Percentiles rank a stretch among this genome's conserved stretches.
Evolutionary conservation across 805 yeast species (phyloP).

Genomic region (Cyberlindnera euphorbiiphila): DNA sequence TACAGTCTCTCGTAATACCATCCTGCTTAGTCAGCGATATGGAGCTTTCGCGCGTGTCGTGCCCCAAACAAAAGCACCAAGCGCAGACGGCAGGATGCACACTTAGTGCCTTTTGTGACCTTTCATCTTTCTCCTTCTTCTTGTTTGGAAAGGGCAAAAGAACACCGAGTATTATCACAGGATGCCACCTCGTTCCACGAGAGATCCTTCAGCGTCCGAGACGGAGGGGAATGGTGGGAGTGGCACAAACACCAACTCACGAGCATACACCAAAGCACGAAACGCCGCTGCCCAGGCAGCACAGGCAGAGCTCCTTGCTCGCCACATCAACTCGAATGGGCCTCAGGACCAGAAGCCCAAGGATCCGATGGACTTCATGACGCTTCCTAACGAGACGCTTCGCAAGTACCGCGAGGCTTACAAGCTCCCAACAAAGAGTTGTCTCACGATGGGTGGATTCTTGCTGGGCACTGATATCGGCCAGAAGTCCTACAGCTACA

Average conservation of each 20-base stretch:
- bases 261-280: conserved; percentile 56
- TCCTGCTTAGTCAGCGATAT: too few species aligned
- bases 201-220: conserved; percentile 27
- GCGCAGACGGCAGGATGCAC: conserved; percentile 3
- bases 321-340: conserved; percentile 71
- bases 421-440: conserved; percentile 51
- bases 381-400: conserved; percentile 57
- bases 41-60: too few species aligned
- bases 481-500: conserved; percentile 51
- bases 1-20: too few species aligned
- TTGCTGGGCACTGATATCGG: conserved; percentile 72
- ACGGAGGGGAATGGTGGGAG: conserved; percentile 16
- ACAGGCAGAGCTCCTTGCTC: conserved; percentile 62
- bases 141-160: neutral
- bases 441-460: conserved; percentile 66
- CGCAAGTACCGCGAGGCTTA: conserved; percentile 65
- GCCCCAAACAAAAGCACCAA: too few species aligned
- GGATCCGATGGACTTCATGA: conserved; percentile 67
- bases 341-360: conserved; percentile 50
- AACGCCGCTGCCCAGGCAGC: conserved; percentile 62
- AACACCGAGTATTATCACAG: too few species aligned
- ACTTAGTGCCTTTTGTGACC: too few species aligned
- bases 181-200: conserved; percentile 28
- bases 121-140: too few species aligned
- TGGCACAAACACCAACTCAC: conserved; percentile 21